Conservation (phyloP, 164 flowering plant species). For the Stephania yunnanensis region DNA sequence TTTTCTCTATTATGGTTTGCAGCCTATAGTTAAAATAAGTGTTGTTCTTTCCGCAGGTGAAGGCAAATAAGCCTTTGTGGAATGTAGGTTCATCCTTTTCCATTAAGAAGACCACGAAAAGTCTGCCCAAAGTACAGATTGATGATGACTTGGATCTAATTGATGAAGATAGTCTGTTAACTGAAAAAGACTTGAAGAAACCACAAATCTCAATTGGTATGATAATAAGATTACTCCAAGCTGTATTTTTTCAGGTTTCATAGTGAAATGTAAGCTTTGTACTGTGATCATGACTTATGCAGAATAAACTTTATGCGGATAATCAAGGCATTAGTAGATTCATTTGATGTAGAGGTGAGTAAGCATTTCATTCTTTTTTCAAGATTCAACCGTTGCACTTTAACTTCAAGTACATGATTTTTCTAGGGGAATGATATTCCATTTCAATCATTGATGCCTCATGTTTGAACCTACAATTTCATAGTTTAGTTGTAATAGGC, state of each 20-base stretch:
- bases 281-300: constrained; percentile 16
- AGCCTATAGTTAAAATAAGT: not conserved
- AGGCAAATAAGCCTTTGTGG: constrained; percentile 82
- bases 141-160: constrained; percentile 82
- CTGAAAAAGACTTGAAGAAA: constrained; percentile 87
- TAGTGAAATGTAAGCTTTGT: constrained; percentile 5
- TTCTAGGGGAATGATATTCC: too few species aligned
- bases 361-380: too few species aligned
- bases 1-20: not conserved
- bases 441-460: too few species aligned
- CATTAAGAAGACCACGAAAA: constrained; percentile 45
- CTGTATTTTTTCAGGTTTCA: not conserved
- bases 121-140: constrained; percentile 59
- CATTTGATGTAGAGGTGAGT: too few species aligned
- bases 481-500: too few species aligned
- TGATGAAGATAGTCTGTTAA: constrained; percentile 89
- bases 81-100: constrained; percentile 86
- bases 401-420: too few species aligned
- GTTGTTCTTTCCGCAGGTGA: constrained; percentile 33
- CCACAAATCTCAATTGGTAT: constrained; percentile 70
- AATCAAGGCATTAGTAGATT: too few species aligned
- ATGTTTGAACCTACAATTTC: too few species aligned
- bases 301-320: too few species aligned
- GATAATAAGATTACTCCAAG: not conserved
- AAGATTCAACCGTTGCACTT: too few species aligned